Evolutionary conservation across 2,329 filamentous ascomycete species (phyloP), one percentile per base, ranked within the genome.

Genomic region (Akanthomyces lecanii): DNA sequence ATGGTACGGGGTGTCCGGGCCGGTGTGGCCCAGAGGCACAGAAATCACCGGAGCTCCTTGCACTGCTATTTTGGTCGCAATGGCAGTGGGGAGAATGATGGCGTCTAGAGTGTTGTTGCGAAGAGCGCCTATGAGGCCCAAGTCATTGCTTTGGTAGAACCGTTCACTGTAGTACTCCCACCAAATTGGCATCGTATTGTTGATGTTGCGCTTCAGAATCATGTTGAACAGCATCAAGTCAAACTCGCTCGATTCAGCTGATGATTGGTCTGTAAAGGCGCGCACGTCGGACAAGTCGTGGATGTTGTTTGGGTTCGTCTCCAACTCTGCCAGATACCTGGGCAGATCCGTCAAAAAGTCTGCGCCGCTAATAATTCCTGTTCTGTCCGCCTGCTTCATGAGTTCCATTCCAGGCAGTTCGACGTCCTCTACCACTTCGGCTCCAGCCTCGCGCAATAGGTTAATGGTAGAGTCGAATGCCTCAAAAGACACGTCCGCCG

Each of bases 1-100:
- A 25, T 72, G 69, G 2, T 86, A 77, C 0, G 75, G 74, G 6
- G 79, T 81, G 36, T 80, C 79, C 0, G 73, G 66, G 0, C 84
- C 82, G 57, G 81, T 84, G 81, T 79, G 79, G 0, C 87, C 86
- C 63, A 90, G 73, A 0, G 87, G 88, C 0, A 90, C 83, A 0
- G 84, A 86, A 12, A 90, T 75, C 5, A 87, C 79, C 0, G 88
- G 88, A 0, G 80, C 77, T 1, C 86, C 87, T 0, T 86, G 78
- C 23, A 86, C 73, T 0, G 83, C 84, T 1, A 84, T 79, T 5
- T 84, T 76, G 1, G 74, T 71, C 0, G 78, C 73, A 0, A 81
- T 76, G 14, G 73, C 66, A 0, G 85, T 85, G 0, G 87, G 88
- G 5, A 89, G 66, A 1, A 90, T 78, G 5, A 90, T 73, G 1